These are phyloP conservation scores for Xylariaceae sp. DNA, from an alignment of 2,329 filamentous ascomycete genomes.

Conservation along the genomic window DNA sequence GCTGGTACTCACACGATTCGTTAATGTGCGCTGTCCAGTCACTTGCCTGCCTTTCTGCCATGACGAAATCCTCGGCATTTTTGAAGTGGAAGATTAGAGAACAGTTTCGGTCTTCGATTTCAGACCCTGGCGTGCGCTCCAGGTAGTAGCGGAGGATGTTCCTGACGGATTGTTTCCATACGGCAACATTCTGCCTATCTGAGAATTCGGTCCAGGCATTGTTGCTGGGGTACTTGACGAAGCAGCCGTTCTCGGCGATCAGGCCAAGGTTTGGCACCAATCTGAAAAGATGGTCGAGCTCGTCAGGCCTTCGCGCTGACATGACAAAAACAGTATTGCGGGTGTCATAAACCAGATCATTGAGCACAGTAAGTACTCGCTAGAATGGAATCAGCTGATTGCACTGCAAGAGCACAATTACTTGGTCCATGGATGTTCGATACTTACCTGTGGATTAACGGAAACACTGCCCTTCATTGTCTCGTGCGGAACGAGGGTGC, in stretches of 20 bases:
- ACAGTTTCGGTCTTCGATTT: constrained; percentile 86
- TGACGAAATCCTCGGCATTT: constrained; percentile 68
- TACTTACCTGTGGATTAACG: constrained; percentile 62
- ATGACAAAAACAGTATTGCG: constrained; percentile 89
- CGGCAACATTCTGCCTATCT: constrained; percentile 60
- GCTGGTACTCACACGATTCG: constrained; percentile 77
- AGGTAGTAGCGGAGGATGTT: constrained; percentile 83
- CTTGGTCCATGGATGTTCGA: constrained; percentile 11
- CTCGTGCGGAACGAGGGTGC: constrained; percentile 82
- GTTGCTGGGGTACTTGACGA: constrained; percentile 65
- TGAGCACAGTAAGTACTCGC: constrained; percentile 75
- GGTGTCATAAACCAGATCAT: constrained; percentile 72
- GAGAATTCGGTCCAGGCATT: constrained; percentile 73
- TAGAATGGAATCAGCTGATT: constrained; percentile 33
- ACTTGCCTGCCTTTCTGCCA: constrained; percentile 71
- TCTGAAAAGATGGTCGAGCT: constrained; percentile 80
- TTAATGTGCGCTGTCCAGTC: constrained; percentile 96
- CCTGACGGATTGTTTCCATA: constrained; percentile 80
- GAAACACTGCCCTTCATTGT: constrained; percentile 79
- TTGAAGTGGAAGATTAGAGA: constrained; percentile 89
- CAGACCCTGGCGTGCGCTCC: constrained; percentile 81
- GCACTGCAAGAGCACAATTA: neutral
- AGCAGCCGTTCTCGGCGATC: constrained; percentile 93
- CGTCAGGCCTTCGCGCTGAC: constrained; percentile 81
- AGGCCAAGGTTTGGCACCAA: constrained; percentile 78